Evolutionary conservation across 139 green algal genomes (phyloP), one percentile per base, ranked within the genome.

Genomic region (Monoraphidium neglectum): DNA sequence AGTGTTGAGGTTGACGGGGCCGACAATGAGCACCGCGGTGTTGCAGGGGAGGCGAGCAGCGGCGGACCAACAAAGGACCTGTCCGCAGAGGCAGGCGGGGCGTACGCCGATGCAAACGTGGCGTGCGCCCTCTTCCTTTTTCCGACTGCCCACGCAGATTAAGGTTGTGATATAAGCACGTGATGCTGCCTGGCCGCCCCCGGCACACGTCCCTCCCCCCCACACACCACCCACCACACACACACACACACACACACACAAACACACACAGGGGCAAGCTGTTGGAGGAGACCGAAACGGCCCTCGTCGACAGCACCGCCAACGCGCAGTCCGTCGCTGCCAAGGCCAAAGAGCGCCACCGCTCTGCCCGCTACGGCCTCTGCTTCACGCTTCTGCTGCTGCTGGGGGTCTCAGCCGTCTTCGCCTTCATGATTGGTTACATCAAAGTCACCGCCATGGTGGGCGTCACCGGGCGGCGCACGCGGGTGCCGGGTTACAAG

Each of bases 361-460:
- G 33, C 70, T 80, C 76, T 47, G 71, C 65, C 30, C 36, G 77
- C 46, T 70, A 79, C 70, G 83, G 49, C 36, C 79, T 87, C 51
- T 90, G 85, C 70, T 46, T 83, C 28, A 87, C 77, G 2, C 68
- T 47, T 18, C 21, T 80, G 15, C 46, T 87, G 18, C 70, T 90
- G 70, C 67, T 90, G 65, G 32, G 67, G 28, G 80, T 90, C 53
- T 66, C 76, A 5, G 30, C 81, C 40, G 51, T 81, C 16, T 86
- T 90, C 51, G 64, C 62, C 28, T 60, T 15, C 15, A 90, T 90
- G 85, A 72, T 84, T 18, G 79, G 87, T 57, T 90, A 84, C 63
- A 90, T 90, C 59, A 90, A 84, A 62, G 26, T 51, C 8, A 51
- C 43, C 43, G 43, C 43, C 8, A 51, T 51, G 43, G 43, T 51